phyloP scores from a whole-genome alignment of 495 filamentous ascomycete genomes.

The Penicillium cataractarum region DNA sequence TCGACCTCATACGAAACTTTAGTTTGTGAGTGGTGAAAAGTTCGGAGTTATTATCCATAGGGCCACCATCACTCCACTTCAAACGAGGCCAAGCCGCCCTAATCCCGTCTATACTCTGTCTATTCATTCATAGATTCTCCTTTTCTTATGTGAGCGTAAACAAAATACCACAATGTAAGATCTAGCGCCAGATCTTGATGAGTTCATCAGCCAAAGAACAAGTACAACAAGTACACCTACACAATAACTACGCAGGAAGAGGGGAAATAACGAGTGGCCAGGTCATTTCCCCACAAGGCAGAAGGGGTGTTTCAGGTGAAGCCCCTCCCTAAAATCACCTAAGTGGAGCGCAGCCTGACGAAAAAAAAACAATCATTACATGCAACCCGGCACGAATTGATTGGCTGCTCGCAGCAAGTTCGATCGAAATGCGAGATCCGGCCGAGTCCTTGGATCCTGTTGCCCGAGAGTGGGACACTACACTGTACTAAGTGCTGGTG shows the following conservation, averaged over 20 bases:
- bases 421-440: slow-evolving; percentile 21
- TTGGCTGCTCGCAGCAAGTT: slow-evolving; percentile 11
- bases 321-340: background rate
- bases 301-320: slow-evolving; percentile 17
- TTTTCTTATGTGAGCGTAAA: background rate
- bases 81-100: background rate
- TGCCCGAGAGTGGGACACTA: background rate
- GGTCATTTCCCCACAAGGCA: slow-evolving; percentile 19
- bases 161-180: background rate
- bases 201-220: background rate
- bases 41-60: background rate
- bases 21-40: background rate
- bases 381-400: slow-evolving; percentile 6
- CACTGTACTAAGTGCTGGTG: too few species aligned
- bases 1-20: background rate
- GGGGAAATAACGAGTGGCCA: background rate
- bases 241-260: background rate
- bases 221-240: background rate
- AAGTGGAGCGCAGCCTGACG: slow-evolving; percentile 15
- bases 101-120: background rate
- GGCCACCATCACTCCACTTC: background rate
- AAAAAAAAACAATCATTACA: background rate
- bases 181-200: background rate
- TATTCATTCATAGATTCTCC: background rate
- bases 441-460: slow-evolving; percentile 19